A percentile compares a stretch with the other conserved stretches of the same genome.
phyloP scores from a whole-genome alignment of 352 stramenopile genomes.

The Phytophthora podocarpi region DNA sequence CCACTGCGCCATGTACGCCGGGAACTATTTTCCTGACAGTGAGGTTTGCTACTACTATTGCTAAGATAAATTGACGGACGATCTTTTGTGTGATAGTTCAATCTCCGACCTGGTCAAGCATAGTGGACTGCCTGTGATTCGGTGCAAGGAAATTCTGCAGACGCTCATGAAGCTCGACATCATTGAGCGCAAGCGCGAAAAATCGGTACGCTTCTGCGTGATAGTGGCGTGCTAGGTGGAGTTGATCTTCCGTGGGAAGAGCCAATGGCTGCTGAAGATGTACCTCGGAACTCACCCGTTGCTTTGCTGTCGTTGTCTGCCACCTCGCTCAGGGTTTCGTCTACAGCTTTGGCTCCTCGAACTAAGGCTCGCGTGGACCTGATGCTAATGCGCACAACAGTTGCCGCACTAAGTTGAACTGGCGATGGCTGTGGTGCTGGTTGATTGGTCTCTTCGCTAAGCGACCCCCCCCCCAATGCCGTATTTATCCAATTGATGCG shows the following conservation, averaged over 20 bases:
- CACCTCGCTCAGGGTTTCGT: conserved; percentile 56
- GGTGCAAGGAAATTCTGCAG: conserved; percentile 89
- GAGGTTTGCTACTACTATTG: background rate
- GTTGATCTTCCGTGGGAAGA: background rate
- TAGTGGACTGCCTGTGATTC: conserved; percentile 77
- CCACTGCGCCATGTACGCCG: conserved; percentile 72
- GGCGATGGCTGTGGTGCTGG: background rate
- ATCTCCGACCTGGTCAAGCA: conserved; percentile 87
- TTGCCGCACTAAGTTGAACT: background rate
- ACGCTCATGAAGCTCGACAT: conserved; percentile 88
- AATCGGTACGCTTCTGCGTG: conserved; percentile 49
- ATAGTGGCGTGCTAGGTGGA: background rate
- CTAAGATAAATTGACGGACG: background rate
- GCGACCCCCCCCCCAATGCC: conserved; percentile 11
- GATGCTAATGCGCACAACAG: background rate
- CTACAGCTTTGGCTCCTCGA: conserved; percentile 60
- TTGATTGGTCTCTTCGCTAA: background rate
- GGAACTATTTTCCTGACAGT: background rate
- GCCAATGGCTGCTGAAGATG: background rate
- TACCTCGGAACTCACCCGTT: conserved; percentile 1
- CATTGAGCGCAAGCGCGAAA: conserved; percentile 75
- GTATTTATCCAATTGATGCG: conserved; percentile 52
- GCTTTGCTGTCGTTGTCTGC: conserved; percentile 5
- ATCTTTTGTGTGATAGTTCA: conserved; percentile 39
- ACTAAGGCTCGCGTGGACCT: conserved; percentile 8